Evolutionary conservation across 345 rosid species (phyloP), one percentile per base, ranked within the genome.

Genomic region (Aethionema arabicum): DNA sequence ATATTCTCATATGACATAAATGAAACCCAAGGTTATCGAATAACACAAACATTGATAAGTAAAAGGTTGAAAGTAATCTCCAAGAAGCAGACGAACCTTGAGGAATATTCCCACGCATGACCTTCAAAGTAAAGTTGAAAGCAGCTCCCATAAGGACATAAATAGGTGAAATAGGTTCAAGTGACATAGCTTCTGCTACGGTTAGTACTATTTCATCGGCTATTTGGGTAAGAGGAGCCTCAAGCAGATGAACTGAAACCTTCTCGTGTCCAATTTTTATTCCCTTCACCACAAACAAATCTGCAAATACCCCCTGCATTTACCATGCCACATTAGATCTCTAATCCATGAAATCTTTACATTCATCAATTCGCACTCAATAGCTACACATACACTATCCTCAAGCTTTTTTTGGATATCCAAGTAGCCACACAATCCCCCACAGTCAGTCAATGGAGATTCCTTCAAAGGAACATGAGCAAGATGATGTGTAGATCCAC

Each of bases 141-240:
- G 75, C 78, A 70, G 98, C 95, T 65, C 95, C 96, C 77, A 85
- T 73, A 36, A 92, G 85, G 63, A 88, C 83, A 66, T 77, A 83
- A 52, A 86, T 86, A 54, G 98, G 98, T 31, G 98, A 92, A 9
- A 87, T 87, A 63, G 96, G 96, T 60, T 82, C 89, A 13, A 86
- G 77, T 61, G 95, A 88, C 86, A 92, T 86, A 72, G 98, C 98
- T 78, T 92, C 96, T n/a, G 91, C 98, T 30, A 92, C 98, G 29
- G 96, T 88, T 37, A 88, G 75, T 68, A 80, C 82, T 76, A 92
- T 81, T 70, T 76, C 79, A 65, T 88, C 98, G 13, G 76, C 76
- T 82, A 86, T 65, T 73, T 79, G 77, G 71, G 74, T 72, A 40
- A 77, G 74, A 15, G 80, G 79, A 56, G 90, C 81, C 83, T 92